Evolutionary conservation across 2,329 filamentous ascomycete genomes (phyloP).

Genomic region (Cladobotryum mycophilum): DNA sequence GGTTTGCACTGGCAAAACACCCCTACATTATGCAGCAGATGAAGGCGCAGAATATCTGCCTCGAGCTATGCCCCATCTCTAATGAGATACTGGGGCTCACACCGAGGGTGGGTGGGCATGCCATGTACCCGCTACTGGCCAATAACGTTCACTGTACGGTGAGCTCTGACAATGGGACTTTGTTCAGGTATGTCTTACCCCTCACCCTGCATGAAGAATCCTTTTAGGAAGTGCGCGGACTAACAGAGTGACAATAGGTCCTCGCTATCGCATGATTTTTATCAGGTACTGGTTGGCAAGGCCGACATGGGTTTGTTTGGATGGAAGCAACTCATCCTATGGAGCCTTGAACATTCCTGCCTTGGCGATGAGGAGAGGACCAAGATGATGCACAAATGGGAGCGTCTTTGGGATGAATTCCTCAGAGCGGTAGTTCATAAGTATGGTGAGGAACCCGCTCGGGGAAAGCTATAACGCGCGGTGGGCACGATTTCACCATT

Average conservation of each 20-base stretch:
- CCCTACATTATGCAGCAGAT: constrained; percentile 60
- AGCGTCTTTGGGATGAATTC: constrained; percentile 52
- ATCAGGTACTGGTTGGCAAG: constrained; percentile 66
- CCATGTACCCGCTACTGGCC: constrained; percentile 62
- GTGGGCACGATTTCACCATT: too few species aligned
- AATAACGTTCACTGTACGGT: constrained; percentile 68
- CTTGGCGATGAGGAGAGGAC: constrained; percentile 38
- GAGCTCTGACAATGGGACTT: constrained; percentile 68
- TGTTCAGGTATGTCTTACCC: constrained; percentile 53
- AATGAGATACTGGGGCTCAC: constrained; percentile 70
- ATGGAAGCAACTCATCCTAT: constrained; percentile 61
- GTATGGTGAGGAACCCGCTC: constrained; percentile 22
- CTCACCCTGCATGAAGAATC: too few species aligned
- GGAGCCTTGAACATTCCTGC: constrained; percentile 58
- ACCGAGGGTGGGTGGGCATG: constrained; percentile 57
- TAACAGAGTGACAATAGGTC: constrained; percentile 40
- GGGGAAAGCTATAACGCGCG: too few species aligned
- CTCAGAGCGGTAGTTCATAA: constrained; percentile 44
- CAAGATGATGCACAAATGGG: constrained; percentile 39
- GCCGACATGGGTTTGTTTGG: constrained; percentile 60
- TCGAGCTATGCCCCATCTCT: constrained; percentile 73
- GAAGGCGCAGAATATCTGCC: constrained; percentile 56
- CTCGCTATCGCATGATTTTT: constrained; percentile 69
- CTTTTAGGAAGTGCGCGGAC: neutral
- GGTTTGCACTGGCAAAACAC: constrained; percentile 63